Evolutionary conservation across 371 early-diverging fungal genomes (phyloP), one percentile per base, ranked within the genome.

Genomic region (Saksenaea oblongispora): DNA sequence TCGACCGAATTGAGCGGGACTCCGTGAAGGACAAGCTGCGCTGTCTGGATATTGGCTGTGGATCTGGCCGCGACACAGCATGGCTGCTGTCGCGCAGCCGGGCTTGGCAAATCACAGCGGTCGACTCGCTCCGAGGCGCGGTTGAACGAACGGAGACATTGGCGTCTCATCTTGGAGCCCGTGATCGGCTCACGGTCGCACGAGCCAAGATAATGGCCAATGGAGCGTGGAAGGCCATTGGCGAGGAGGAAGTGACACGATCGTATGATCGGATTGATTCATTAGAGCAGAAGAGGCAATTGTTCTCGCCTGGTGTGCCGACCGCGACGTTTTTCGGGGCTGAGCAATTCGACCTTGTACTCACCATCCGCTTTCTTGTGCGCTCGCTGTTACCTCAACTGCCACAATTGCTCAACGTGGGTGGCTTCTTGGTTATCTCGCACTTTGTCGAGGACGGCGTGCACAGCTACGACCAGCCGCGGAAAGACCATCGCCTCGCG

Each of bases 41-140:
- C 28, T 79, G 77, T 47, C 63, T 79, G 4, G 83, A 83, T 59
- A 56, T 83, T 42, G 83, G 80, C 0, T 83, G 80, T 58, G 83
- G 83, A 34, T 73, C 77, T 13, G 83, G 83, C 11, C 65, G 83
- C 8, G 83, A 83, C 64, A 41, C 67, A 1, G 70, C 69, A 0
- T 83, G 78, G 77, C 35, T 83, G 3, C 55, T 76, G 27, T 39
- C 72, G 3, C 68, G 70, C 10, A 56, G 53, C 14, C 9, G 31
- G n/a, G 28, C 56, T 13, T 82, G 83, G 83, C 44, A 42, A n/a
- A 76, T 64, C 8, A 62, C 61, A 10, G 80, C 74, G 4, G 34
- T 79, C 11, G 83, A 83, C 62, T 63, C 72, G 2, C 63, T 71
- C 42, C 35, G 58, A 9, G 70, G 71, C 35, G 72, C 79, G 5